These are phyloP conservation scores for Syzygium grande DNA, from an alignment of 345 rosid genomes.

Conservation along the genomic window DNA sequence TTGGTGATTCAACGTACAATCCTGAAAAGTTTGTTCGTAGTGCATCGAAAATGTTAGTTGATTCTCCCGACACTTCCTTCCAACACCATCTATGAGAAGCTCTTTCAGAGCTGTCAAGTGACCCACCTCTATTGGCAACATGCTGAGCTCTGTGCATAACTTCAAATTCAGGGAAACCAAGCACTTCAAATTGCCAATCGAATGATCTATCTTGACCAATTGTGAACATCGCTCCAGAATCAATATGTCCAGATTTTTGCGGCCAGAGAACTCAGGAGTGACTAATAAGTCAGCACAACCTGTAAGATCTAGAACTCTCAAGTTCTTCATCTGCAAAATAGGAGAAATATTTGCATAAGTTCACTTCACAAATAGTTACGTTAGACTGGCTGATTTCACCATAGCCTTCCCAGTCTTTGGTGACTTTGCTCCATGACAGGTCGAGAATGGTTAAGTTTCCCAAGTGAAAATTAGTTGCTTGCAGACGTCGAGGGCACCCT, in stretches of 20 bases:
- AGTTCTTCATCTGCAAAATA: not conserved
- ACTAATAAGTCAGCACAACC: not conserved
- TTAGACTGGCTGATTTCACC: not conserved
- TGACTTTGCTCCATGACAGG: not conserved
- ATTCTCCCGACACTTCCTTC: no score
- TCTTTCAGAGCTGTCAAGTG: not conserved
- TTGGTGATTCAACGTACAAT: no score
- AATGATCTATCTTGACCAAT: not conserved
- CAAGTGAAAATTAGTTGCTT: not conserved
- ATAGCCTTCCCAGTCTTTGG: not conserved
- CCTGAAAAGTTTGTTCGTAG: no score
- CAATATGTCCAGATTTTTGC: not conserved
- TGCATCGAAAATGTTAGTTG: no score
- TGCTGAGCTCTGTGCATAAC: not conserved
- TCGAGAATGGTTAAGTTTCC: not conserved
- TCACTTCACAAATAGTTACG: not conserved
- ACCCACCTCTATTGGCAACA: not conserved
- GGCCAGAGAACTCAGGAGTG: not conserved
- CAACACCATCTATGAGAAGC: not conserved
- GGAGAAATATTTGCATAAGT: not conserved
- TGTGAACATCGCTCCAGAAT: not conserved
- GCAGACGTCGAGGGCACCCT: not conserved
- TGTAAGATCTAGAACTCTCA: not conserved
- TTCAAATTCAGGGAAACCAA: not conserved
- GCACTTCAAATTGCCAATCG: not conserved